Evolutionary conservation across 2,329 filamentous ascomycete genomes (phyloP), one percentile per base, ranked within the genome.

Genomic region (Calonectria naviculata): DNA sequence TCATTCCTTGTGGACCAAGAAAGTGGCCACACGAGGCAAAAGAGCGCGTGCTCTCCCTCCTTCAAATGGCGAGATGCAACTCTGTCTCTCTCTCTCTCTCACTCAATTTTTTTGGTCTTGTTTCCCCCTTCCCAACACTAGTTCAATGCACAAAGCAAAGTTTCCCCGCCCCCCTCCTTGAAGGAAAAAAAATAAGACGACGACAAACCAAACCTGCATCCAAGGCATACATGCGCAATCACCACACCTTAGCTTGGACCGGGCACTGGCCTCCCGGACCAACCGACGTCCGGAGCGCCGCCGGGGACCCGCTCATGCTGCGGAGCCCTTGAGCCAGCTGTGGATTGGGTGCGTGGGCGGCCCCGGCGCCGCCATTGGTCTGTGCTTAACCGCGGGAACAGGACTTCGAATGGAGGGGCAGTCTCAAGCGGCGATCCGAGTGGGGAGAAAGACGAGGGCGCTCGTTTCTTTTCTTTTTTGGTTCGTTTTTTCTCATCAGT

Each of bases 261-360:
- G 42, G 42, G 13, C 34, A 29, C 15, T 54, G 62, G 13, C 29
- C 19, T 36, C 41, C 49, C 63, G 63, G 63, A 26, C 65, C 58
- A 68, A 64, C 68, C 56, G 54, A 62, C 34, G 10, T 21, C 17
- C 15, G 29, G 49, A 13, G 7, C 9, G 6, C 13, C 66, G 26
- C 31, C 8, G 17, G 26, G 21, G 13, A 12, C 24, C 26, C n/a
- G 34, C 47, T 31, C 15, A 1, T 34, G 47, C 29, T 34, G 49
- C 29, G 49, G 49, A 36, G 29, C 52, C 34, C 31, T 7, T 58
- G 36, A 60, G 61, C 65, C 68, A 52, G 24, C 62, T 54, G 73
- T 74, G 76, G 77, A 75, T 68, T 70, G 72, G 69, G 60, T 73
- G 74, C 71, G 69, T 78, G 75, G 64, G 66, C 65, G 64, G 69